Evolutionary conservation across 2,329 filamentous ascomycete species (phyloP).

Genomic region (Neocucurbitaria cava): DNA sequence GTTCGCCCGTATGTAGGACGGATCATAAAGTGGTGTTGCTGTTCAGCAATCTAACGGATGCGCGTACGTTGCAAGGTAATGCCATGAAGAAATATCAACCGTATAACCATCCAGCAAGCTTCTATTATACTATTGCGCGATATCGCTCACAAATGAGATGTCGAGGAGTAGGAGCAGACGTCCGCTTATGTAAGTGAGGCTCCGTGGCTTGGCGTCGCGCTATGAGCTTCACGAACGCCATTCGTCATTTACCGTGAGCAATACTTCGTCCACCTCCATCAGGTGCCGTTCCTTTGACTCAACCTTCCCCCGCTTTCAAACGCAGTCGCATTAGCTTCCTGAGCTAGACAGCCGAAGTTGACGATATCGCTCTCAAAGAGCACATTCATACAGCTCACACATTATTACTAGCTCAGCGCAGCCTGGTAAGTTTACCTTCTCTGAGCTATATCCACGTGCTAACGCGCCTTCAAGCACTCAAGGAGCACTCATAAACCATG

Average conservation of each 20-base stretch:
- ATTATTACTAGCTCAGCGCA: constrained; percentile 10
- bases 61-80: no score
- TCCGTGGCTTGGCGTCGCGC: constrained; percentile 23
- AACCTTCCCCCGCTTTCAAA: constrained; percentile 5
- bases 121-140: no score
- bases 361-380: not conserved
- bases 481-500: constrained; percentile 22
- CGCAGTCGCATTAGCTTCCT: constrained; percentile 15
- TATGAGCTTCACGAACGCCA: constrained; percentile 17
- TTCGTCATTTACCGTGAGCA: constrained; percentile 27
- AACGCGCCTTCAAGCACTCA: constrained; percentile 1
- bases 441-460: constrained; percentile 11
- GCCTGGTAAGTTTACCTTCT: constrained; percentile 21
- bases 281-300: constrained; percentile 17
- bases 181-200: constrained; percentile 15
- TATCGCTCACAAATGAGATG: no score
- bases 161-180: no score
- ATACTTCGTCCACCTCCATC: constrained; percentile 20
- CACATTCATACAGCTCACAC: constrained; percentile 2
- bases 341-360: not conserved
- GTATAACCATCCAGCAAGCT: no score
- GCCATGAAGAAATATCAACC: no score
- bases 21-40: no score
- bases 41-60: no score
- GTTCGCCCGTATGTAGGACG: no score